Conservation (phyloP, 2,329 filamentous ascomycete species). For the Scedosporium aurantiacum region DNA sequence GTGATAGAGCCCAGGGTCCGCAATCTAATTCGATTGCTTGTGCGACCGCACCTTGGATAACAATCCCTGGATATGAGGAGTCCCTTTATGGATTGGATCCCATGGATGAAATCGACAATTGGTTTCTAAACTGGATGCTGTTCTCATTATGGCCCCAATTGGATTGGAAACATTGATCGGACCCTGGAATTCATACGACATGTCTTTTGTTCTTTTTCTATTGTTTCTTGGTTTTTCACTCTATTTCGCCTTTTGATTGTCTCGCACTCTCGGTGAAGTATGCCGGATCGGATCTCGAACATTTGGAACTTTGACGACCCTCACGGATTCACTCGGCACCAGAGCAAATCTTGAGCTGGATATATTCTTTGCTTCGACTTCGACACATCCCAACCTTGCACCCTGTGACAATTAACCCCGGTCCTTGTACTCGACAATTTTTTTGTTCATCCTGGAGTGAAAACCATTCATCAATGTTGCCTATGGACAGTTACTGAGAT, state of each 20-base stretch:
- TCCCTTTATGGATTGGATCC: background rate
- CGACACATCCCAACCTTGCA: background rate
- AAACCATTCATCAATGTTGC: too few species aligned
- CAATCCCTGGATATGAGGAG: background rate
- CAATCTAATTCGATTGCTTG: slow-evolving; percentile 23
- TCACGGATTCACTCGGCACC: background rate
- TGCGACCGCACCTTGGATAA: slow-evolving; percentile 18
- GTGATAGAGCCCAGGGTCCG: slow-evolving; percentile 7
- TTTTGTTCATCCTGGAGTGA: too few species aligned
- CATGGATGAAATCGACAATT: background rate
- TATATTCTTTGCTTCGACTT: too few species aligned
- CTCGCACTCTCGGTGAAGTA: background rate
- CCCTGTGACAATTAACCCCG: background rate
- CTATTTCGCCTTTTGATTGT: background rate
- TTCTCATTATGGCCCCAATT: background rate
- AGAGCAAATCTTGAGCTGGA: too few species aligned
- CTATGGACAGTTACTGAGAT: too few species aligned
- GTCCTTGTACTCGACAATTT: background rate
- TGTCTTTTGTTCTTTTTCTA: slow-evolving; percentile 7
- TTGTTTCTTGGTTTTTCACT: slow-evolving; percentile 9
- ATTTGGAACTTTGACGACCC: background rate
- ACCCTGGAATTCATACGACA: background rate
- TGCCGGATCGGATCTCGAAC: background rate
- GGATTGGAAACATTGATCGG: background rate
- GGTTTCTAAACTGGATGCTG: background rate